A percentile compares a stretch with the other conserved stretches of the same genome.
Evolutionary conservation across 1,284 basidiomycete genomes (phyloP).

Genomic region (Sporisorium reilianum): DNA sequence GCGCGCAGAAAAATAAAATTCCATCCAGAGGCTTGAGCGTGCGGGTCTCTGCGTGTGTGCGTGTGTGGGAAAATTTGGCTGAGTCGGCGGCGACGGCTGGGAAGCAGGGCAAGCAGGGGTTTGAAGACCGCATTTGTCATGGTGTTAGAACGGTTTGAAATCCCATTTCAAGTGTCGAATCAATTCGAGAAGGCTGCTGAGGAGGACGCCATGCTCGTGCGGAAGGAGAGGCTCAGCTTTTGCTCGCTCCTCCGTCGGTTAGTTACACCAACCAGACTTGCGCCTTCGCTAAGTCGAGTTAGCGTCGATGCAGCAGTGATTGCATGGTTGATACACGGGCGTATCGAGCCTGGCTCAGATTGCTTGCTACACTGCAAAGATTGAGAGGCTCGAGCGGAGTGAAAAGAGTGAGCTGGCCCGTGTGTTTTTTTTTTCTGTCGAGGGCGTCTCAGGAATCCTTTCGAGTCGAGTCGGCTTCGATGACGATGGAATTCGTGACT

Average conservation of each 20-base stretch:
- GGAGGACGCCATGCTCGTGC: not conserved
- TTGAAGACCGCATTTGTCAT: not conserved
- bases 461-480: not conserved
- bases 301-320: not conserved
- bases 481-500: not conserved
- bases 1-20: not conserved
- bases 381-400: not conserved
- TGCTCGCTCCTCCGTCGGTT: not conserved
- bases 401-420: not conserved
- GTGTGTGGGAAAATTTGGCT: conserved; percentile 3
- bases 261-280: not conserved
- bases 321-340: too few relatives aligned
- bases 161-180: not conserved
- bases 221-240: not conserved
- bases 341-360: too few relatives aligned
- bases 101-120: not conserved
- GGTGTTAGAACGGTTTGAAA: conserved; percentile 9
- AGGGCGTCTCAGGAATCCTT: too few relatives aligned
- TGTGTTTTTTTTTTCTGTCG: not conserved
- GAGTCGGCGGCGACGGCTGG: not conserved
- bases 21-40: not conserved
- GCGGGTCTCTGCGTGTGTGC: too few relatives aligned
- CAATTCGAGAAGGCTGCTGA: not conserved
- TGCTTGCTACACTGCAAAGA: too few relatives aligned
- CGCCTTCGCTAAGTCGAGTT: too few relatives aligned